These are phyloP conservation scores for Xanthoconium purpureum DNA, from an alignment of 768 basidiomycete species.

Conservation along the genomic window DNA sequence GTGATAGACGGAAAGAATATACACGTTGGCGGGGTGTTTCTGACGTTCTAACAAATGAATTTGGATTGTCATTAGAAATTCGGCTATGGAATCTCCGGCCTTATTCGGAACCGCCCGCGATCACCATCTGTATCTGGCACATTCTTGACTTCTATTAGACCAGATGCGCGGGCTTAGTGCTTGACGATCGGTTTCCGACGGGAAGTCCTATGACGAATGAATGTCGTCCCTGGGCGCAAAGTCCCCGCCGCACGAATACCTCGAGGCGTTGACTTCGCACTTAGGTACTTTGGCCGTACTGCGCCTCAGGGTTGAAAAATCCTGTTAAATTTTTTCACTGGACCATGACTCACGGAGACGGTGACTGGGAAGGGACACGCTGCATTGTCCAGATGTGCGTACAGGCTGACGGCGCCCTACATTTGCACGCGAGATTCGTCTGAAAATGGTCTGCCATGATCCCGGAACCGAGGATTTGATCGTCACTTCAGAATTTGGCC, in stretches of 20 bases:
- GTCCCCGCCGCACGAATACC: slow-evolving; percentile 31
- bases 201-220: slow-evolving; percentile 30
- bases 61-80: slow-evolving; percentile 31
- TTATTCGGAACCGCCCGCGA: slow-evolving; percentile 24
- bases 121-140: slow-evolving; percentile 12
- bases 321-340: slow-evolving; percentile 14
- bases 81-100: slow-evolving; percentile 15
- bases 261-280: slow-evolving; percentile 29
- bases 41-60: slow-evolving; percentile 22
- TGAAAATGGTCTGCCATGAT: background rate
- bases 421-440: slow-evolving; percentile 21
- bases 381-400: slow-evolving; percentile 9
- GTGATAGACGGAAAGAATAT: slow-evolving; percentile 27
- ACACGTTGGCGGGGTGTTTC: slow-evolving; percentile 29
- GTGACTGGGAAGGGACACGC: slow-evolving; percentile 11
- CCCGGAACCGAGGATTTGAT: slow-evolving; percentile 32
- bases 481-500: slow-evolving; percentile 14
- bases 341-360: slow-evolving; percentile 16
- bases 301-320: slow-evolving; percentile 32
- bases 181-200: slow-evolving; percentile 25
- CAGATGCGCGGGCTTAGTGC: slow-evolving; percentile 21
- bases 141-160: slow-evolving; percentile 6
- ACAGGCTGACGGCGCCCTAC: slow-evolving; percentile 9
- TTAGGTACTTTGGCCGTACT: slow-evolving; percentile 31
- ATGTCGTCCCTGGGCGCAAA: slow-evolving; percentile 28